phyloP scores from a whole-genome alignment of 106 monocot genomes.

The Platanthera zijinensis region DNA sequence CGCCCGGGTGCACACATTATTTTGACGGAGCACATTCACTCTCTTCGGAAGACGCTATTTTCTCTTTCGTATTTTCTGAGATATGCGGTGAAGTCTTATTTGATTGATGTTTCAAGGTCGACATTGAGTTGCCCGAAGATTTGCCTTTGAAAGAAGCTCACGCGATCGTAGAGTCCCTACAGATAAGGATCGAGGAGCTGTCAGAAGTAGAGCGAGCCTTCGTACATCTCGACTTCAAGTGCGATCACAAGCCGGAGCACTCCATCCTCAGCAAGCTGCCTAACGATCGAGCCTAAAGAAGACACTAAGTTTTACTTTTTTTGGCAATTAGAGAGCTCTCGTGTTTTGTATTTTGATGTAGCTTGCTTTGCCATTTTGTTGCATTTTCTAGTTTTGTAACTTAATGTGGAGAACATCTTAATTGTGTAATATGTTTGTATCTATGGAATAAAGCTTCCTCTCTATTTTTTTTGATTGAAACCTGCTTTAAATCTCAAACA shows the following conservation, averaged over 20 bases:
- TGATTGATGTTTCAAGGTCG: slow-evolving; percentile 28
- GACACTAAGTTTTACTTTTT: too few species aligned
- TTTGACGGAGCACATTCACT: not conserved
- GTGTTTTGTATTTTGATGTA: too few species aligned
- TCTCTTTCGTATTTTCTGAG: not conserved
- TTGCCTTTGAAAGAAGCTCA: slow-evolving; percentile 74
- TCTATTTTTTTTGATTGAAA: too few species aligned
- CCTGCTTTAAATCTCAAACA: too few species aligned
- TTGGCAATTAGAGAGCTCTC: too few species aligned
- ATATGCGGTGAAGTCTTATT: not conserved
- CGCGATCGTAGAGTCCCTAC: slow-evolving; percentile 73
- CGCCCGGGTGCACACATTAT: too few species aligned
- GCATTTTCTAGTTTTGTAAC: too few species aligned
- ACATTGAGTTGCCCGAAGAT: slow-evolving; percentile 71
- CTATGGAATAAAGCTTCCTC: too few species aligned
- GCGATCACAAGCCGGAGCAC: slow-evolving; percentile 86
- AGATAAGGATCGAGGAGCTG: slow-evolving; percentile 77
- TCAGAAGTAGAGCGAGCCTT: slow-evolving; percentile 90
- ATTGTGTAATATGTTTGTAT: too few species aligned
- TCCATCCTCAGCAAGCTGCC: slow-evolving; percentile 58
- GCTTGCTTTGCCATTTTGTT: too few species aligned
- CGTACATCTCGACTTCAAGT: slow-evolving; percentile 90
- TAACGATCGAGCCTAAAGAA: slow-evolving; percentile 20
- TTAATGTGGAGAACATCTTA: too few species aligned
- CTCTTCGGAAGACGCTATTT: not conserved